Evolutionary conservation across 306 rosid species (phyloP), one percentile per base, ranked within the genome.

Genomic region (Argentina anserina): DNA sequence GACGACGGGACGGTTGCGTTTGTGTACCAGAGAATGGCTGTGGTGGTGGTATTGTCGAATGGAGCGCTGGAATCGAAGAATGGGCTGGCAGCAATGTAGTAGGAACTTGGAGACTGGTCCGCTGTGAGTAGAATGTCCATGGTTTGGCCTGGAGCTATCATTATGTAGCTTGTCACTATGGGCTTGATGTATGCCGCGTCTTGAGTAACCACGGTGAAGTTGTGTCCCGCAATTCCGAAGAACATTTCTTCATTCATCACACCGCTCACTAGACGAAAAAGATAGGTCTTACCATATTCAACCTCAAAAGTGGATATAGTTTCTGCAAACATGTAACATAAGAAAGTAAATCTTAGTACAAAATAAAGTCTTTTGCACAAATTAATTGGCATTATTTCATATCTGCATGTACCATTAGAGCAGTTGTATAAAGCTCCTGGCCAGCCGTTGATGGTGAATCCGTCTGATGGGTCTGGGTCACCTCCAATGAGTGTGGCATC

Each of bases 181-280:
- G 80, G 76, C 25, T 77, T 77, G 13, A 77, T 7, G 75, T 77
- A 77, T 12, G 80, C 55, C 2, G 60, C 80, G 31, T 77, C 80
- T 61, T 47, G 71, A 4, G 55, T 41, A 1, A 77, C 80, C 13
- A 77, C 80, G 40, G 76, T 77, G 53, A 77, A 7, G 2, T 41
- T 61, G 65, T 77, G 80, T 3, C 55, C 29, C 3, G 75, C 80
- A 10, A 76, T 68, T 20, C 61, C 68, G 10, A 76, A 76, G 61
- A 76, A 76, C 49, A 21, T 33, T 43, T 68, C 75, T 56, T 67
- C 80, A 11, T 76, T 76, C 80, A 76, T 76, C n/a, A 36, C 50
- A 0, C 62, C 58, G 9, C n/a, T 4, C 23, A 75, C 14, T 43
- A 75, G 9, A 6, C 58, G 72, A 1, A 75, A 52, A 55, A 75